These are phyloP conservation scores for Lentinula detonsa DNA, from an alignment of 768 basidiomycete genomes.

Conservation along the genomic window DNA sequence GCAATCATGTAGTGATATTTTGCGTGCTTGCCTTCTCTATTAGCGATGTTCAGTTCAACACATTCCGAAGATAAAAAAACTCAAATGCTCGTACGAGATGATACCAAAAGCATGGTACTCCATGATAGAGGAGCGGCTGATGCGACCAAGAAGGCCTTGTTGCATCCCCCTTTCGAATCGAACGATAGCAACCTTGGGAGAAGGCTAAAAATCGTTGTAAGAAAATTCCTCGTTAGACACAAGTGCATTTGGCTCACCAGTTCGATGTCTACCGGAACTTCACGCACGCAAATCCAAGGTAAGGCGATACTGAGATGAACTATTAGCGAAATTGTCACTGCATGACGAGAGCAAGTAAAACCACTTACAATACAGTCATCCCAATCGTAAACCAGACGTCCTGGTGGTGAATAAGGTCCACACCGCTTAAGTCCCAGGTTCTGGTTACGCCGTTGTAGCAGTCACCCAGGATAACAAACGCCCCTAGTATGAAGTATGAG, in stretches of 20 bases:
- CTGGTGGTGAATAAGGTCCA: conserved; percentile 56
- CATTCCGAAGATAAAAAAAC: conserved; percentile 5
- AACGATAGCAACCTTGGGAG: conserved; percentile 71
- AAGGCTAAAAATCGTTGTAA: conserved; percentile 42
- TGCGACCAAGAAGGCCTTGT: conserved; percentile 69
- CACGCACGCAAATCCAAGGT: conserved; percentile 72
- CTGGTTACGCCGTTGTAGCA: conserved; percentile 50
- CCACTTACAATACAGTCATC: conserved; percentile 66
- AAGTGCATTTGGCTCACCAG: conserved; percentile 40
- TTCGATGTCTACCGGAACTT: conserved; percentile 70
- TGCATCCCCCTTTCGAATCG: conserved; percentile 83
- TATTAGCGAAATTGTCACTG: background rate
- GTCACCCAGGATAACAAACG: conserved; percentile 63
- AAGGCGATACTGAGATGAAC: conserved; percentile 46
- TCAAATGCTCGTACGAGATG: conserved; percentile 42
- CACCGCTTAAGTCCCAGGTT: conserved; percentile 52
- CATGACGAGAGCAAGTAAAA: background rate
- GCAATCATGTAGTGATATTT: conserved; percentile 79
- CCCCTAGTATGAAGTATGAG: conserved; percentile 30
- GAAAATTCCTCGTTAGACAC: background rate
- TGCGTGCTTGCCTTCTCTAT: conserved; percentile 64
- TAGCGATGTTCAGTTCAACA: background rate
- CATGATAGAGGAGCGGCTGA: conserved; percentile 68
- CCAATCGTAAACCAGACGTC: conserved; percentile 73
- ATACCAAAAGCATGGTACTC: conserved; percentile 83